Evolutionary conservation across 2,329 filamentous ascomycete genomes (phyloP).

Genomic region (Pseudogymnoascus sp.): DNA sequence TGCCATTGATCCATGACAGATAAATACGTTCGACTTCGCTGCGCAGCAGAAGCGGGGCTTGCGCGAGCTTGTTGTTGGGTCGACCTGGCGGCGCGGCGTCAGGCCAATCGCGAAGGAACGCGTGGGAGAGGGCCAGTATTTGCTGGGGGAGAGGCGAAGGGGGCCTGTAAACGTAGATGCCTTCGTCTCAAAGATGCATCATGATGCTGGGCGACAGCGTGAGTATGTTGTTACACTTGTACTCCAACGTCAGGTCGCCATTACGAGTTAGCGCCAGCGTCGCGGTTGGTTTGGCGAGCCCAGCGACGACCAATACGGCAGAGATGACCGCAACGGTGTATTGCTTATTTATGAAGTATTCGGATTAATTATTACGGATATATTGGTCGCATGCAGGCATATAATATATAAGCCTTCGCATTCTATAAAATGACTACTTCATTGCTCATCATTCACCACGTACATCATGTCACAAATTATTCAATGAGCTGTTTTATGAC

Average conservation of each 20-base stretch:
- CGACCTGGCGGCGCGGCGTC: slow-evolving; percentile 11
- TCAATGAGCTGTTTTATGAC: not conserved
- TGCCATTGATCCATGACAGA: slow-evolving; percentile 58
- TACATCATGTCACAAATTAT: not conserved
- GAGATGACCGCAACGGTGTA: not conserved
- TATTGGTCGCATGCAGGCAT: not conserved
- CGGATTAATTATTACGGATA: not conserved
- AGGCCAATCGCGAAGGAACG: slow-evolving; percentile 19
- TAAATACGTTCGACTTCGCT: slow-evolving; percentile 12
- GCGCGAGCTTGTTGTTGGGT: slow-evolving; percentile 9
- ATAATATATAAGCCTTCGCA: not conserved
- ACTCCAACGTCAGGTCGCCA: slow-evolving; percentile 8
- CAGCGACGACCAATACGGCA: not conserved
- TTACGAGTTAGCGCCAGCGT: slow-evolving; percentile 10
- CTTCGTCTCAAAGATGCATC: slow-evolving; percentile 27
- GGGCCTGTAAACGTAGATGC: slow-evolving; percentile 20
- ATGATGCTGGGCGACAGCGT: slow-evolving; percentile 2
- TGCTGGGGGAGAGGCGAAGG: slow-evolving; percentile 23
- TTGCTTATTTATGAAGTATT: not conserved
- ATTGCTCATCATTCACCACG: slow-evolving; percentile 2
- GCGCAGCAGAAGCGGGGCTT: slow-evolving; percentile 9
- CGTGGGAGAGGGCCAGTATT: slow-evolving; percentile 21
- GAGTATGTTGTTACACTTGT: slow-evolving; percentile 8
- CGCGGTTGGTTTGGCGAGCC: slow-evolving; percentile 8
- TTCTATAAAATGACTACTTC: not conserved